Evolutionary conservation across 192 early-diverging fungal species (phyloP), one percentile per base, ranked within the genome.

Genomic region (Chytriomyces sp.): DNA sequence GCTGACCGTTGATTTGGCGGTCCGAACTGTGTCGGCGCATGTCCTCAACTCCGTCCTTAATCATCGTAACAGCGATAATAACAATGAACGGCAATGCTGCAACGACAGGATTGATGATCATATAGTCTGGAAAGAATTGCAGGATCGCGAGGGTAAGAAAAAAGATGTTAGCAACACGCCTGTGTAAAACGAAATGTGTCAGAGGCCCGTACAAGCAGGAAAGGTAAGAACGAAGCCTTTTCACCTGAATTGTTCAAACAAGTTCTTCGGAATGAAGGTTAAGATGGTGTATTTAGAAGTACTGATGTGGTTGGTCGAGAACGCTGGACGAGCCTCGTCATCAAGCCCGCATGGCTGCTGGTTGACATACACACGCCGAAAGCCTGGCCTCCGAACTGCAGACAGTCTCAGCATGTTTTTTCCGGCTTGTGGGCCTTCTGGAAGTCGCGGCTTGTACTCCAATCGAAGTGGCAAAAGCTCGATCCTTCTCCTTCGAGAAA

Each of bases 1-100:
- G 28, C 37, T 80, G 73, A 3, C 39, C 36, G 66, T 98, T 99
- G 60, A 97, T 88, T 44, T 86, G 81, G 52, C 88, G 80, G 78
- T 99, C 97, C 34, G 89, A 90, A 49, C 87, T 77, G 66, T 94
- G 88, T 49, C 97, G 90, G 69, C 91, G 91, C 63, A 83, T 93
- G 79, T 99, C 97, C 82, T 99, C 97, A 69, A 93, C 85, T 26
- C 85, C 97, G 67, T 96, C 96, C 78, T 97, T 98, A 66, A 89
- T 74, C 54, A 90, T 89, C 1, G 94, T 95, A 44, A 95, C 76
- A 3, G 76, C 28, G 8, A 97, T 77, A 67, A 99, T 93, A 14
- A 91, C 82, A 22, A 91, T 78, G 49, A 99, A 81, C 14, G 96
- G 94, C 22, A 94, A 59, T 3, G 93, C 92, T 32, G 93, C 86